These are phyloP conservation scores for Gymnopilus dilepis DNA, from an alignment of 768 basidiomycete genomes.

Conservation along the genomic window DNA sequence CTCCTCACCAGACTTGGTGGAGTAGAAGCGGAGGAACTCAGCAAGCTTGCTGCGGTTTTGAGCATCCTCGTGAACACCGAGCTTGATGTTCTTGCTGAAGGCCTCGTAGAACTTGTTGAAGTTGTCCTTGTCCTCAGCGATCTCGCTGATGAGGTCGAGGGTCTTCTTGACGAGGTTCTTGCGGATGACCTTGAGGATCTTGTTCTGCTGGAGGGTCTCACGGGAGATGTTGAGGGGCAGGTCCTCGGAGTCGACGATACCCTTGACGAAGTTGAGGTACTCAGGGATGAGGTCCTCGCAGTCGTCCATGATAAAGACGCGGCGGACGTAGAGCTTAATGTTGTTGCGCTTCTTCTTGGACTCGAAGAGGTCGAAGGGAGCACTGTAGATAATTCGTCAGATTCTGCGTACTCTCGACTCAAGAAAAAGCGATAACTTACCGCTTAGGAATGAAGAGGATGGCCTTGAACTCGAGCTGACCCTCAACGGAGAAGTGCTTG, in stretches of 20 bases:
- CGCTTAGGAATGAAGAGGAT: slow-evolving; percentile 97
- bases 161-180: slow-evolving; percentile 99
- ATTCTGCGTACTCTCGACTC: slow-evolving; percentile 8
- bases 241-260: slow-evolving; percentile 99
- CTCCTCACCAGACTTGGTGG: slow-evolving; percentile 93
- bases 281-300: slow-evolving; percentile 99
- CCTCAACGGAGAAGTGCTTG: slow-evolving; percentile 99
- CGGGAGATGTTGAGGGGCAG: slow-evolving; percentile 99
- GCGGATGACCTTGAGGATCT: slow-evolving; percentile 99
- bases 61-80: slow-evolving; percentile 98
- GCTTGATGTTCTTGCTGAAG: slow-evolving; percentile 99
- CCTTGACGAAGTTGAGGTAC: slow-evolving; percentile 99
- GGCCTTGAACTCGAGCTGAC: slow-evolving; percentile 99
- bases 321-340: slow-evolving; percentile 99
- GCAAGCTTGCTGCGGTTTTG: slow-evolving; percentile 99
- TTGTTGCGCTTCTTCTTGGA: slow-evolving; percentile 99
- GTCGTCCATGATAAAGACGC: slow-evolving; percentile 99
- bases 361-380: slow-evolving; percentile 99
- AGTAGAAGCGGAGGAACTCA: slow-evolving; percentile 98
- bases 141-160: slow-evolving; percentile 92
- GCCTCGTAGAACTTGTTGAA: slow-evolving; percentile 96
- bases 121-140: slow-evolving; percentile 99
- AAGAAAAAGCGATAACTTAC: slow-evolving; percentile 44
- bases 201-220: slow-evolving; percentile 99
- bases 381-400: slow-evolving; percentile 49